Evolutionary conservation across 2,329 filamentous ascomycete genomes (phyloP), one percentile per base, ranked within the genome.

Genomic region (Nakataea oryzae): DNA sequence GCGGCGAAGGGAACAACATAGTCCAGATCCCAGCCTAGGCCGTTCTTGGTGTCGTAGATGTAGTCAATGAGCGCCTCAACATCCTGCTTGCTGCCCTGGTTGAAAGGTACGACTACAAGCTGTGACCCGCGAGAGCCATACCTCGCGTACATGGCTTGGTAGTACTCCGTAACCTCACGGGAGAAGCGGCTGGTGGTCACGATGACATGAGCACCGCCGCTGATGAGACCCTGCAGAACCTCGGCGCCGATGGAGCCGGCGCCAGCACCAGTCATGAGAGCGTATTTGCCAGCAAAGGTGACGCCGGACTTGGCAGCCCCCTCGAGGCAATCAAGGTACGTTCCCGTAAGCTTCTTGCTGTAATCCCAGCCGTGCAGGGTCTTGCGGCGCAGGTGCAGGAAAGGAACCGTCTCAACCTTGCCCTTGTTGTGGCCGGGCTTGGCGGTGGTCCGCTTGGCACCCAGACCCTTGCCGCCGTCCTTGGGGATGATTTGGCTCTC

Each of bases 141-240:
- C 64, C 93, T 90, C 65, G 93, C 90, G 76, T 99, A 99, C 90
- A 99, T 97, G 63, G 91, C 87, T 77, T 99, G 95, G 78, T 99
- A 99, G 80, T 97, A 99, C 79, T 99, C 95, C 7, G 95, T 99
- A 63, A 99, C 95, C 75, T 97, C 90, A 57, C 92, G 90, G 21
- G 95, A 99, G 81, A 95, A 99, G 68, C 95, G 88, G 71, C 91
- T 96, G 24, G 95, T 99, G 17, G 95, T 99, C 63, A 99, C 96
- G 61, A 97, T 81, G 54, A 99, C 96, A 80, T 95, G 96, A 67
- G 95, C 95, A 73, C 95, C 95, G 78, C 96, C 95, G 71, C 91
- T 96, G 75, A 99, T 92, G 66, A 99, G 82, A 63, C 95, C 95
- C 76, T 97, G 93, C 17, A 99, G 83, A 61, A 99, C 95, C 70